Evolutionary conservation across 768 basidiomycete genomes (phyloP), one percentile per base, ranked within the genome.

Genomic region (Termitomyces sp.): DNA sequence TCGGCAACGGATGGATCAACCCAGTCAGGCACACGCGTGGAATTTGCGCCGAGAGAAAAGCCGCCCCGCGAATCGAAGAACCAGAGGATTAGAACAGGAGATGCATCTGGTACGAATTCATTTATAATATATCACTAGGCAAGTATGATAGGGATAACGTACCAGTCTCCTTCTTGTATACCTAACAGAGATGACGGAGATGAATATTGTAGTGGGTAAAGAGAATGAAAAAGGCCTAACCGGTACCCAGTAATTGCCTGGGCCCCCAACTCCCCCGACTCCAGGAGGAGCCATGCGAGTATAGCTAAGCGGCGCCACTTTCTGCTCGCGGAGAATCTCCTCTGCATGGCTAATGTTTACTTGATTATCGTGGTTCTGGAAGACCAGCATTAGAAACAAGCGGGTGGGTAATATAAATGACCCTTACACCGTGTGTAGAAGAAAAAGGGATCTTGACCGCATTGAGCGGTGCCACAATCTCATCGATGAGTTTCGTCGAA

Each of bases 1-100:
- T 60, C 64, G 1, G 81, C 82, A 9, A 89, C 85, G 4, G 77
- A 76, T 5, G 70, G 68, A 62, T 89, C 85, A 11, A 90, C 86
- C 83, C 85, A 90, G 67, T 88, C 87, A 0, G 80, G 77, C 47
- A 86, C 69, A 17, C 72, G 70, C 49, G 61, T 73, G 2, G 79
- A 73, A 59, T 79, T 70, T 0, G 69, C 66, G 41, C 81, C 76
- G 5, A 69, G 71, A 44, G 73, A 76, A 61, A 77, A 69, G 0
- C 86, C 87, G 32, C 84, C 84, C 75, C 87, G 76, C 3, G 89
- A 89, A 68, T 90, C 89, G 61, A 91, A 91, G 70, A 88, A 88
- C 88, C 86, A 91, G 4, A 89, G 67, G 46, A 90, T 67, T 10
- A 89, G 72, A 3, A 69, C 71, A 3, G 88, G 88, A 5, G 66